Percentiles rank a stretch among this genome's conserved stretches.
Evolutionary conservation across 495 filamentous ascomycete species (phyloP).

Genomic region (Penicillium cosmopolitanum): DNA sequence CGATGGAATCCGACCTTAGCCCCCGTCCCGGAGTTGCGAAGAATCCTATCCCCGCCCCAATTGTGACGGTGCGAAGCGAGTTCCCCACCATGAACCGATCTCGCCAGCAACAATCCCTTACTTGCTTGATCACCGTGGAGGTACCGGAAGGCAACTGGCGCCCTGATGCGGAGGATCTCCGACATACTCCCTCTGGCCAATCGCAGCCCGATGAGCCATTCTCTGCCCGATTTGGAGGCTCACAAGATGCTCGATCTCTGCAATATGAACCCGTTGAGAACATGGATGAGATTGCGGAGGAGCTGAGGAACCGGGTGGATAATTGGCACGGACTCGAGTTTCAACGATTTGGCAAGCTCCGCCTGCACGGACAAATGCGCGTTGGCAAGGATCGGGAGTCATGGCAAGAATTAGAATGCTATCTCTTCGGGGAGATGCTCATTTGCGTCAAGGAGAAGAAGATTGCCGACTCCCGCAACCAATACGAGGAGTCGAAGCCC

Average conservation of each 20-base stretch:
- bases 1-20: constrained; percentile 87
- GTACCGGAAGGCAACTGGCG: constrained; percentile 92
- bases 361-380: constrained; percentile 85
- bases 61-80: constrained; percentile 91
- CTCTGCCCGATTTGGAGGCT: constrained; percentile 35
- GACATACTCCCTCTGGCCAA: constrained; percentile 58
- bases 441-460: constrained; percentile 99
- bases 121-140: constrained; percentile 92
- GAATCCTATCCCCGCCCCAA: constrained; percentile 90
- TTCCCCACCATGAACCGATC: constrained; percentile 93
- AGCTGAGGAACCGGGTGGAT: constrained; percentile 81
- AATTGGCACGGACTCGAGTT: constrained; percentile 99
- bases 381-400: constrained; percentile 96
- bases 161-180: constrained; percentile 81
- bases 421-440: constrained; percentile 97
- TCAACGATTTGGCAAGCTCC: constrained; percentile 88
- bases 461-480: constrained; percentile 55
- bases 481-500: constrained; percentile 57
- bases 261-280: constrained; percentile 62
- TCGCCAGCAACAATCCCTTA: constrained; percentile 91
- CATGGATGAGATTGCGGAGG: constrained; percentile 84
- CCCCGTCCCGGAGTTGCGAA: constrained; percentile 69
- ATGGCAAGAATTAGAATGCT: constrained; percentile 98
- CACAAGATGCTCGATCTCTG: constrained; percentile 34
- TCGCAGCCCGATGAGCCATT: constrained; percentile 56